Evolutionary conservation across 768 basidiomycete species (phyloP).

Genomic region (Trametes cingulata): DNA sequence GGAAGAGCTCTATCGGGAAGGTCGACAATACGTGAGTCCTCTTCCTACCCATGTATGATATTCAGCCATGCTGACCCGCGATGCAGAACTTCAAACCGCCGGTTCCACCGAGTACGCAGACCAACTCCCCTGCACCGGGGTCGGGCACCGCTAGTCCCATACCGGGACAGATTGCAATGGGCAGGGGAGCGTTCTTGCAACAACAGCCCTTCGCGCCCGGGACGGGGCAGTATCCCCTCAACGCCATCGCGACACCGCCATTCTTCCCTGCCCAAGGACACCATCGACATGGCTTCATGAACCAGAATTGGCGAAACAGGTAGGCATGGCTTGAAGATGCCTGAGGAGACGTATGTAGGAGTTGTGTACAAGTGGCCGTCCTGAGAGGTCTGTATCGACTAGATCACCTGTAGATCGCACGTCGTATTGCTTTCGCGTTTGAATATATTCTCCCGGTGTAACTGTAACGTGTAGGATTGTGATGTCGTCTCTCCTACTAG

Average conservation of each 20-base stretch:
- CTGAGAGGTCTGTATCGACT: constrained; percentile 2
- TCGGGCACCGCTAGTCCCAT: constrained; percentile 10
- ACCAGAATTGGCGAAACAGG: constrained; percentile 17
- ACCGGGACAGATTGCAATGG: constrained; percentile 12
- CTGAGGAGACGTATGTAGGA: neutral
- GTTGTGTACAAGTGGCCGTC: neutral
- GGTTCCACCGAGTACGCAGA: neutral
- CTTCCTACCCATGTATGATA: no score
- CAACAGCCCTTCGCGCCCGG: neutral
- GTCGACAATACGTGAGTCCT: constrained; percentile 64
- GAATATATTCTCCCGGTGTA: neutral
- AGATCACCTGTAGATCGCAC: constrained; percentile 12
- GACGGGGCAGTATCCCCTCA: constrained; percentile 7
- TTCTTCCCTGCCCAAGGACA: constrained; percentile 9
- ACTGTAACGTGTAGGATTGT: neutral
- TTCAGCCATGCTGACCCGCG: no score
- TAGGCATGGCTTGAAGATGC: neutral
- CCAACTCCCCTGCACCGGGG: neutral
- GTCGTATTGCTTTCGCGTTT: constrained; percentile 7
- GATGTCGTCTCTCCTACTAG: no score
- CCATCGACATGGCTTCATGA: constrained; percentile 8
- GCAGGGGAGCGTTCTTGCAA: constrained; percentile 12
- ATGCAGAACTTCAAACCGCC: constrained; percentile 26
- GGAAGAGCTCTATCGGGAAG: constrained; percentile 81
- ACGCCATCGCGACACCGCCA: constrained; percentile 17